These are phyloP conservation scores for Daldinia decipiens DNA, from an alignment of 495 filamentous ascomycete genomes.

Conservation along the genomic window DNA sequence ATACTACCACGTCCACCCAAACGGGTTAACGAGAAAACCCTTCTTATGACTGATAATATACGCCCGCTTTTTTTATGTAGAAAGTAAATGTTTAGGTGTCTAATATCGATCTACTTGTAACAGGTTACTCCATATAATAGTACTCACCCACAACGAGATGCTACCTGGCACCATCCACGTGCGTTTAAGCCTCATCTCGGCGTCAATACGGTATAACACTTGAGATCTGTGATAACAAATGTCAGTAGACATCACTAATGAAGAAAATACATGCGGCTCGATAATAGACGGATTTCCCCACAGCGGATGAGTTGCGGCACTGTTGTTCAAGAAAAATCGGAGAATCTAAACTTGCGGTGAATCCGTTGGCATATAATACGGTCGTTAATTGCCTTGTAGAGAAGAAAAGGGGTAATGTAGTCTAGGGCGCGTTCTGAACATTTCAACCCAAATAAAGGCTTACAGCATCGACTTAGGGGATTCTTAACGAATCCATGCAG, in stretches of 20 bases:
- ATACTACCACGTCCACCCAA: background rate
- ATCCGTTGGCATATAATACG: background rate
- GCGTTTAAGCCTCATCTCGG: slow-evolving; percentile 23
- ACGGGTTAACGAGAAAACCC: background rate
- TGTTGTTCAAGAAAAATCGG: too few relatives aligned
- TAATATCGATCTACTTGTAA: slow-evolving; percentile 1
- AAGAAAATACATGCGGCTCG: background rate
- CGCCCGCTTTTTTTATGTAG: background rate
- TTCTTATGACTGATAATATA: background rate
- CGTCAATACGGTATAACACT: background rate
- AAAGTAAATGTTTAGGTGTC: background rate
- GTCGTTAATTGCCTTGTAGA: background rate
- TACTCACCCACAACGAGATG: background rate
- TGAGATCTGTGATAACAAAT: background rate
- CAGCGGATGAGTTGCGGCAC: too few relatives aligned
- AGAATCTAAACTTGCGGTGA: background rate
- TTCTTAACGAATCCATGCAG: background rate
- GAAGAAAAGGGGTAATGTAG: background rate
- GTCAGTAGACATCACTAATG: background rate
- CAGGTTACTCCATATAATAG: background rate
- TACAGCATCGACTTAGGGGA: too few relatives aligned
- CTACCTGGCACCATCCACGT: slow-evolving; percentile 11
- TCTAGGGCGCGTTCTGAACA: background rate
- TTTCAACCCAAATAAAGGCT: too few relatives aligned
- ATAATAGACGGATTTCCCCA: background rate